phyloP scores from a whole-genome alignment of 2,329 filamentous ascomycete genomes.

The Coniochaeta ligniaria region DNA sequence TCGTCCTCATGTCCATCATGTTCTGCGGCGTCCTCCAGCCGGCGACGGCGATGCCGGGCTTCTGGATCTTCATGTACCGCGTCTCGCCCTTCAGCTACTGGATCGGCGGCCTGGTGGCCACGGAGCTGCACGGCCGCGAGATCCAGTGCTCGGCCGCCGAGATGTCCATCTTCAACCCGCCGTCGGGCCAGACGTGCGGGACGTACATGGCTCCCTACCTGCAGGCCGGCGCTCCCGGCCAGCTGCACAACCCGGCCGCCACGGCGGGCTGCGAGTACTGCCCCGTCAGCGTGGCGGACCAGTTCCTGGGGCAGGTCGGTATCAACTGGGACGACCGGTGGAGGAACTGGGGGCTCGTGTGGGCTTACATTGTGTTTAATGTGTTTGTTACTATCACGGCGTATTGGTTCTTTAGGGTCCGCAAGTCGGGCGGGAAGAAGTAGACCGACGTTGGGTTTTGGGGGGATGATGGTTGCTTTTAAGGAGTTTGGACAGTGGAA shows the following conservation, averaged over 20 bases:
- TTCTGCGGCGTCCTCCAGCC: conserved; percentile 60
- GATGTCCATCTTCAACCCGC: conserved; percentile 57
- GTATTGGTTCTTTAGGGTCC: conserved; percentile 58
- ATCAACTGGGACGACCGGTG: conserved; percentile 50
- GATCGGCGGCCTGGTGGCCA: conserved; percentile 61
- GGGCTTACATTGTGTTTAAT: conserved; percentile 60
- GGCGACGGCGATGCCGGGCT: conserved; percentile 52
- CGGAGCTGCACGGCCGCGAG: conserved; percentile 49
- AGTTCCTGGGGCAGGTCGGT: conserved; percentile 41
- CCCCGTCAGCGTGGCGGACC: conserved; percentile 51
- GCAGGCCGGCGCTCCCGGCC: conserved; percentile 35
- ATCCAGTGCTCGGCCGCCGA: conserved; percentile 50
- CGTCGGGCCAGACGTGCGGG: conserved; percentile 53
- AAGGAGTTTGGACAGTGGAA: not conserved
- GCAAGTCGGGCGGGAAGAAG: conserved; percentile 15
- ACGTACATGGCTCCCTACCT: conserved; percentile 56
- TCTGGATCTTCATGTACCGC: conserved; percentile 75
- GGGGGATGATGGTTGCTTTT: not conserved
- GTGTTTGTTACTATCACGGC: conserved; percentile 47
- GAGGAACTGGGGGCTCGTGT: conserved; percentile 66
- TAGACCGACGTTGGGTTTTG: not conserved
- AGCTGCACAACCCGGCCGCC: conserved; percentile 54
- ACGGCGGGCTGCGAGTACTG: conserved; percentile 60
- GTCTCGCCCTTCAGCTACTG: conserved; percentile 62
- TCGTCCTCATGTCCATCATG: conserved; percentile 50